A percentile compares a stretch with the other conserved stretches of the same genome.
Evolutionary conservation across 352 stramenopile species (phyloP).

Genomic region (Globisporangium cederbergense): DNA sequence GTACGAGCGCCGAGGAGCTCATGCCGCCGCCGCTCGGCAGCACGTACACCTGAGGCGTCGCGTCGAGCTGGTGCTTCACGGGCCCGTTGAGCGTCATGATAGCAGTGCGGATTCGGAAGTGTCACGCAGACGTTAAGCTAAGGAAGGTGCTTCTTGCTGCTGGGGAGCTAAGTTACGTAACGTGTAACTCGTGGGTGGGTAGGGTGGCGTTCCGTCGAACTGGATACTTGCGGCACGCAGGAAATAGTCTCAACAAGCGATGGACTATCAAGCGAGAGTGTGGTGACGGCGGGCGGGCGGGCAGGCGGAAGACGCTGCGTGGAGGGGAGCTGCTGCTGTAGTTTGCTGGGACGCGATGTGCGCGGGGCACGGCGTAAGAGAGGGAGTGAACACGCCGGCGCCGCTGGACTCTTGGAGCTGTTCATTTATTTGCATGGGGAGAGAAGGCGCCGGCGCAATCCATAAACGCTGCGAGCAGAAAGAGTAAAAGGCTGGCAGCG

Average conservation of each 20-base stretch:
- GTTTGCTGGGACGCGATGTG: conserved; percentile 2
- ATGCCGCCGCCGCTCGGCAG: conserved; percentile 17
- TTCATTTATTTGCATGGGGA: background rate
- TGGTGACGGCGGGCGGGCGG: background rate
- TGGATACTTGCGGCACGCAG: background rate
- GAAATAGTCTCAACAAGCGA: background rate
- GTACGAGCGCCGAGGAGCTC: conserved; percentile 42
- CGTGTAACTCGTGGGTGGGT: background rate
- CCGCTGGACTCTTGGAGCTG: background rate
- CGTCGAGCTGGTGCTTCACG: conserved; percentile 42
- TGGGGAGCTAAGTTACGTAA: background rate
- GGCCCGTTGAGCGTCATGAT: conserved; percentile 43
- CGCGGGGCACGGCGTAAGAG: conserved; percentile 6
- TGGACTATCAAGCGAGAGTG: background rate
- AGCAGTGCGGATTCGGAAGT: background rate
- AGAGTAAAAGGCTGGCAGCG: background rate
- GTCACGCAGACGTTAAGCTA: background rate
- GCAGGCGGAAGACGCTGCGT: background rate
- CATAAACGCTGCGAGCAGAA: background rate
- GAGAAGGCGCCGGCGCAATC: background rate
- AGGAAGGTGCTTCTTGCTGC: background rate
- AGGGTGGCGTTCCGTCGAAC: background rate
- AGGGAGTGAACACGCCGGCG: background rate
- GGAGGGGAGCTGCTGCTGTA: background rate
- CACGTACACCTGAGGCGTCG: conserved; percentile 36